Percentiles rank a stretch among this genome's conserved stretches.
Conservation (phyloP, 2,329 filamentous ascomycete genomes). For the Neoscytalidium dimidiatum region DNA sequence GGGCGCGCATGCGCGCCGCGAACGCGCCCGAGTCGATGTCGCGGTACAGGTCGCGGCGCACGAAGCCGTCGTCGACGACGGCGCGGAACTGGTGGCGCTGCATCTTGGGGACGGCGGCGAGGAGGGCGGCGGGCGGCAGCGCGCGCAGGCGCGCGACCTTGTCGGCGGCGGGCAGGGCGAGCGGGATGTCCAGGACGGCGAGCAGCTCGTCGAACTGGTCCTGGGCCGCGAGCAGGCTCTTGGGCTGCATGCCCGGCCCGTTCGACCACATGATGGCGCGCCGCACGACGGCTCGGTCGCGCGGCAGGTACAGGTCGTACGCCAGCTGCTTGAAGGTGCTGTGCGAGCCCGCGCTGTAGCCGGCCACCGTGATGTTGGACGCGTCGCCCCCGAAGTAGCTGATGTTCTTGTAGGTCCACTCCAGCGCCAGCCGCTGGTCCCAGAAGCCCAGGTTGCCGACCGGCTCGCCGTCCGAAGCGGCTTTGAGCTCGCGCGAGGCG, state of each 20-base stretch:
- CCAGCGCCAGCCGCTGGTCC: constrained; percentile 58
- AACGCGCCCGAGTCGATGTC: constrained; percentile 53
- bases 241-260: constrained; percentile 56
- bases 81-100: constrained; percentile 56
- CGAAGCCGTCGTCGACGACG: constrained; percentile 52
- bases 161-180: constrained; percentile 38
- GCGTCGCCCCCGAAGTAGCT: constrained; percentile 54
- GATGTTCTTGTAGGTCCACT: constrained; percentile 58
- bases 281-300: constrained; percentile 50
- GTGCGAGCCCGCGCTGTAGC: constrained; percentile 60
- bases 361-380: constrained; percentile 54
- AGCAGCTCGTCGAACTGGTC: constrained; percentile 56
- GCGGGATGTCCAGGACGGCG: constrained; percentile 45
- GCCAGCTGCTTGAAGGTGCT: constrained; percentile 60
- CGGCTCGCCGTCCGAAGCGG: constrained; percentile 38
- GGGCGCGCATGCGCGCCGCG: constrained; percentile 45
- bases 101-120: constrained; percentile 46
- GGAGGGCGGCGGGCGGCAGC: constrained; percentile 40
- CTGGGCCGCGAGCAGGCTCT: constrained; percentile 49
- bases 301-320: constrained; percentile 55
- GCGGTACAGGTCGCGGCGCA: constrained; percentile 45
- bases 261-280: constrained; percentile 58
- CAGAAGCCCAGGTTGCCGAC: constrained; percentile 58
- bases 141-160: constrained; percentile 51
- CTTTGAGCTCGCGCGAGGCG: constrained; percentile 50